Evolutionary conservation across 805 yeast genomes (phyloP).

Genomic region (Candida anglica): DNA sequence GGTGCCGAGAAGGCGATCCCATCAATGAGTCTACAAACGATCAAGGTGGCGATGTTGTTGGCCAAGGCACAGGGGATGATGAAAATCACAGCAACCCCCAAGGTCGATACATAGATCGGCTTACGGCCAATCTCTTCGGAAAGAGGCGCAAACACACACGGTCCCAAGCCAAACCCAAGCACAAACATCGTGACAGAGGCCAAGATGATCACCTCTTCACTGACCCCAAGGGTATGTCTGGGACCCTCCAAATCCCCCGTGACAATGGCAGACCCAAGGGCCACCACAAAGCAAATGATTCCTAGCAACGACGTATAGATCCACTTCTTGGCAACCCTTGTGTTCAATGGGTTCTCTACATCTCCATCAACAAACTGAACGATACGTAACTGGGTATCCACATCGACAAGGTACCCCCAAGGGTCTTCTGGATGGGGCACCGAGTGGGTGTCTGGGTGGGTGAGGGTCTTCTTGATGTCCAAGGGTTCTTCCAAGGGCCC

Average conservation of each 20-base stretch:
- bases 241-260: constrained; percentile 16
- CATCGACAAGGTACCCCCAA: constrained; percentile 15
- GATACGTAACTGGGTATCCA: constrained; percentile 10
- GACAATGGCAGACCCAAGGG: constrained; percentile 18
- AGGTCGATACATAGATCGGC: constrained; percentile 39
- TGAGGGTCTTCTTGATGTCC: constrained; percentile 36
- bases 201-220: constrained; percentile 16
- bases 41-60: constrained; percentile 48
- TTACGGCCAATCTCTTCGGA: constrained; percentile 54
- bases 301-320: constrained; percentile 13
- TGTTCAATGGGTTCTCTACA: constrained; percentile 12
- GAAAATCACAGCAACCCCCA: constrained; percentile 47
- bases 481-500: constrained; percentile 57
- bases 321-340: constrained; percentile 11
- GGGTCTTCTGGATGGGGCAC: constrained; percentile 23
- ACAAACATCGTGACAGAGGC: constrained; percentile 47
- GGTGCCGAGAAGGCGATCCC: constrained; percentile 42
- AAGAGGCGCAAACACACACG: constrained; percentile 52
- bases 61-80: constrained; percentile 55
- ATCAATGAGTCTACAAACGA: constrained; percentile 36
- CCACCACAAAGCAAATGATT: constrained; percentile 16
- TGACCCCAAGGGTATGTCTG: constrained; percentile 12
- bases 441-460: constrained; percentile 25
- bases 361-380: constrained; percentile 16
- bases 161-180: constrained; percentile 55